Base-by-base conservation (phyloP, 805 yeast species). In the Kazachstania bromeliacearum region DNA sequence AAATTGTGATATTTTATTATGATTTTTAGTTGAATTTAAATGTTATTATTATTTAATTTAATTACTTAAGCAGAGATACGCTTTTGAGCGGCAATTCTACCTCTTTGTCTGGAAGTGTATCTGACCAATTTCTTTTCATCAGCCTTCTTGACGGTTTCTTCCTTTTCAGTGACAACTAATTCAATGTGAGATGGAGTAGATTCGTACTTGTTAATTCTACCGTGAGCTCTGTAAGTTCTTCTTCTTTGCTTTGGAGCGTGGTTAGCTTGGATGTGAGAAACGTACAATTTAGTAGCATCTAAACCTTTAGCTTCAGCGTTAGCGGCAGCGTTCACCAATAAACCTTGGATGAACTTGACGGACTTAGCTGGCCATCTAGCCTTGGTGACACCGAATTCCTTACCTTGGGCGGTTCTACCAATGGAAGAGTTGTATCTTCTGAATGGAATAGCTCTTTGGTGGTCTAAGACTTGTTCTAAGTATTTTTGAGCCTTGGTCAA, bases 341-440 rank as follows among this genome's bases (percentile, higher is more conserved):
- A 79, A 68, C 85, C 96, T 68, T 82, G 79, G 64, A 92, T 73
- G 71, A 83, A 87, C 74, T 85, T 84, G 69, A 92, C 96, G 50
- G 95, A 84, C 83, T 92, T 92, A 52, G 78, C 95, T 66, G 99
- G 99, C 99, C 99, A 92, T 85, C 99, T 88, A 60, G 98, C 98
- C 75, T 83, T 88, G 79, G 96, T 85, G 67, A 88, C 95, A 73
- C 97, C 97, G 64, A 89, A 92, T 77, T 92, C 98, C 76, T 92
- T 92, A 75, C 96, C 99, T 76, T 92, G 98, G 59, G 94, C 95
- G 61, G 99, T 85, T 77, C 98, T 84, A 71, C 99, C 99, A 62
- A 85, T 88, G 60, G 95, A 85, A 55, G 82, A 77, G 78, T 83
- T 82, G 76, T 76, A 89, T 78, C 95, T 79, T 79, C 98, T 84